phyloP scores from a whole-genome alignment of 2,329 filamentous ascomycete genomes.

The Orbilia oligospora region DNA sequence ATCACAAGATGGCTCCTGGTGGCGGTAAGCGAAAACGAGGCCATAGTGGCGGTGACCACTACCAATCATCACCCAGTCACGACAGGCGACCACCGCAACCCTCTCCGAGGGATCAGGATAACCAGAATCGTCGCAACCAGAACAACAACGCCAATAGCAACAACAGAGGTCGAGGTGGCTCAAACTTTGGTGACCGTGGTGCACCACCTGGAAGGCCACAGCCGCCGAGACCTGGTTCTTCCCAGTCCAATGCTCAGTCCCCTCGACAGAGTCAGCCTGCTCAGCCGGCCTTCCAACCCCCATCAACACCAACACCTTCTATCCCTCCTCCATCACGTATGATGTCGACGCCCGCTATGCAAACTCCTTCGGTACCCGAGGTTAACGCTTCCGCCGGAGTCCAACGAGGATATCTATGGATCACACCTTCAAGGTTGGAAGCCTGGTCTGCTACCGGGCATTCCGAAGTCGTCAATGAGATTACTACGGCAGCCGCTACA shows the following conservation, averaged over 20 bases:
- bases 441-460: conserved; percentile 50
- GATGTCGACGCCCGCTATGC: conserved; percentile 10
- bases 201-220: conserved; percentile 47
- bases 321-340: conserved; percentile 33
- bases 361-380: conserved; percentile 39
- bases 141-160: conserved; percentile 43
- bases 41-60: conserved; percentile 49
- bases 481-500: conserved; percentile 31
- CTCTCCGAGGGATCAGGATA: conserved; percentile 41
- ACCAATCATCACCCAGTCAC: conserved; percentile 52
- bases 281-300: conserved; percentile 47
- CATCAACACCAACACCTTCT: conserved; percentile 42
- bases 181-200: conserved; percentile 46
- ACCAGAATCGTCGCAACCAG: conserved; percentile 33
- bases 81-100: conserved; percentile 41
- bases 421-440: conserved; percentile 49
- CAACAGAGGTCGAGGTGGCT: conserved; percentile 47
- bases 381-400: conserved; percentile 47
- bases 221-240: conserved; percentile 52
- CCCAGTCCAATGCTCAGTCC: conserved; percentile 54
- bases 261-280: conserved; percentile 23
- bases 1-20: conserved; percentile 48
- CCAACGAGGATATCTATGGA: conserved; percentile 47
- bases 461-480: conserved; percentile 44
- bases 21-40: conserved; percentile 59